A percentile compares a stretch with the other conserved stretches of the same genome.
Conservation (phyloP, 1,284 basidiomycete genomes). For the Pterula multifida region DNA sequence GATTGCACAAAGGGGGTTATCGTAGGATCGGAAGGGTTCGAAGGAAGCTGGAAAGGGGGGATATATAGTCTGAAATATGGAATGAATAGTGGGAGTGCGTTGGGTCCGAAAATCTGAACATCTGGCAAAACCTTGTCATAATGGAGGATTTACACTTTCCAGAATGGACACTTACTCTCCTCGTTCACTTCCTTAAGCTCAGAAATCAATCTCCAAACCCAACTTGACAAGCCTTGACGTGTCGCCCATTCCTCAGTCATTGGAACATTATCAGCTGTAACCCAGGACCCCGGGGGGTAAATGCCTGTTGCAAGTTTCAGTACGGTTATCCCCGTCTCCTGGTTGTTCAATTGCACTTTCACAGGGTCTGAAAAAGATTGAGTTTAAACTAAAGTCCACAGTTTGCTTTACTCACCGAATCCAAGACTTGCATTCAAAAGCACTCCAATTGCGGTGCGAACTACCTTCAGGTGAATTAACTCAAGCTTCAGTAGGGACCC, state of each 20-base stretch:
- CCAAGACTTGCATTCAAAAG: conserved; percentile 71
- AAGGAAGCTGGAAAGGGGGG: conserved; percentile 26
- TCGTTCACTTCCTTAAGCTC: conserved; percentile 54
- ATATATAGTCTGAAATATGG: conserved; percentile 21
- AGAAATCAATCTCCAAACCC: conserved; percentile 65
- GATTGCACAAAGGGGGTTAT: conserved; percentile 41
- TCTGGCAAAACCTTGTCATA: conserved; percentile 19
- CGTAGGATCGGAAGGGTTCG: conserved; percentile 25
- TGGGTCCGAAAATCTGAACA: conserved; percentile 43
- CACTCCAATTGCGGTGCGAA: conserved; percentile 71
- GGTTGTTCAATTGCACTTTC: conserved; percentile 49
- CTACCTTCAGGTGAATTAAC: conserved; percentile 53
- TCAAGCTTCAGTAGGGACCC: conserved; percentile 38
- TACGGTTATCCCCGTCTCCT: conserved; percentile 55
- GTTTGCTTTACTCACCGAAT: conserved; percentile 41
- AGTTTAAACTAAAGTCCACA: neutral
- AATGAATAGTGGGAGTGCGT: conserved; percentile 51
- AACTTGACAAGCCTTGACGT: conserved; percentile 52
- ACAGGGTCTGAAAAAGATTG: conserved; percentile 44
- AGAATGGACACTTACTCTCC: conserved; percentile 32
- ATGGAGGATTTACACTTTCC: neutral
- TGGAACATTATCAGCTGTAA: conserved; percentile 18
- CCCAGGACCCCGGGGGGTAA: conserved; percentile 61
- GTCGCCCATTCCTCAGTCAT: conserved; percentile 39
- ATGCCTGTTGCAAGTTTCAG: conserved; percentile 56